Base-by-base conservation (phyloP, 805 yeast genomes). In the Candida germanica region DNA sequence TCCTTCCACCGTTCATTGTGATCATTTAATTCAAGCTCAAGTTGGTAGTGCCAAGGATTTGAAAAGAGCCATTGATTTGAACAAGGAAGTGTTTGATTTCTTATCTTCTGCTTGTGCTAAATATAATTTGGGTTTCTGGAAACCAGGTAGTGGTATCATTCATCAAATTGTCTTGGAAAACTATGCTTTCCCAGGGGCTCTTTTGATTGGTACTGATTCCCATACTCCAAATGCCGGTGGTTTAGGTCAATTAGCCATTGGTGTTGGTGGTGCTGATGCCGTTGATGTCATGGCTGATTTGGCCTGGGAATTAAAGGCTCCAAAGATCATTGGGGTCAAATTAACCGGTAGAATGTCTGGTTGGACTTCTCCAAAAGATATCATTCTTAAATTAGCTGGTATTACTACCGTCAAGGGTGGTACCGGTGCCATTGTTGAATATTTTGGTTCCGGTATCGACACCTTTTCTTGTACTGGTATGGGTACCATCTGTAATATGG, bases 261-360 rank as follows among this genome's bases (percentile, higher is more conserved):
- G 97, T 78, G 97, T 91, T 51, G 98, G 97, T 75, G 98, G 98
- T 77, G 98, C 98, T 50, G 98, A 89, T 66, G 97, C 97, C 46
- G 98, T 89, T 51, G 98, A 89, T 64, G 97, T 87, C 43, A 79
- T 89, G 81, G 86, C 97, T 43, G 83, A 84, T 58, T 76, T 87
- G 49, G 83, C 98, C 39, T 89, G 98, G 98, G 98, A 89, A 72
- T 79, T 89, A 59, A 89, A 89, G 76, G 97, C 97, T 42, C 98
- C 98, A 58, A 87, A 86, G 73, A 77, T 88, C 55, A 66, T 91
- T 53, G 98, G 98, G 73, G 95, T 89, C 57, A 87, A 89, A 70
- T 78, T 89, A 57, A 86, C 95, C 43, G 98, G 98, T 61, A 74
- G 73, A 58, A 75, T 89, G 78, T 79, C 77, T 58, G 97, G 96